These are phyloP conservation scores for Zygoascus tannicola DNA, from an alignment of 805 yeast genomes.

Conservation along the genomic window DNA sequence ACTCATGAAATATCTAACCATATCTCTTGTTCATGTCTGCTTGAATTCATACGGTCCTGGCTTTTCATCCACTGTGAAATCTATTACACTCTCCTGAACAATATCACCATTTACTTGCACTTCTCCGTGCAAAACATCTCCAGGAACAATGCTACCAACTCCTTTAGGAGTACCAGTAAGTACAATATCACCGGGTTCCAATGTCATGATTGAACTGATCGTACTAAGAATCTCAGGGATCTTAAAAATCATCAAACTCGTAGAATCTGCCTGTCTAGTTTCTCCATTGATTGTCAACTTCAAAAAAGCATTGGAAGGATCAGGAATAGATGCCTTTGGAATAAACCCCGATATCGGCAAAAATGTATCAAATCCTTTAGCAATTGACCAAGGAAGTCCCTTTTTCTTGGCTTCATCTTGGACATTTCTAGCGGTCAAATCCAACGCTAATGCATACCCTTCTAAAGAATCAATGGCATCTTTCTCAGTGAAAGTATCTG, in stretches of 20 bases:
- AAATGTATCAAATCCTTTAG: constrained; percentile 95
- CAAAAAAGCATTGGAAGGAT: constrained; percentile 63
- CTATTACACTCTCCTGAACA: constrained; percentile 41
- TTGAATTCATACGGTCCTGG: constrained; percentile 52
- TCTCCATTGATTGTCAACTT: constrained; percentile 62
- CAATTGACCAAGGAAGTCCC: constrained; percentile 95
- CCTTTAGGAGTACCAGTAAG: constrained; percentile 98
- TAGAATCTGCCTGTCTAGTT: constrained; percentile 57
- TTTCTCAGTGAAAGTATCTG: constrained; percentile 43
- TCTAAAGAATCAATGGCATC: constrained; percentile 72
- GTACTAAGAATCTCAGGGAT: constrained; percentile 70
- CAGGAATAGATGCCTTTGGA: constrained; percentile 53
- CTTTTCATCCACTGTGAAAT: constrained; percentile 44
- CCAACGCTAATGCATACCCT: constrained; percentile 86
- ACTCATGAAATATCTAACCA: neutral
- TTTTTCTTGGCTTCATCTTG: constrained; percentile 90
- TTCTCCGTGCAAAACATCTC: constrained; percentile 65
- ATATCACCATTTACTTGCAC: constrained; percentile 47
- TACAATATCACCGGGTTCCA: constrained; percentile 82
- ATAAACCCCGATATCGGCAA: constrained; percentile 75
- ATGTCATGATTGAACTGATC: constrained; percentile 83
- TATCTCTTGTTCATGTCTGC: constrained; percentile 27
- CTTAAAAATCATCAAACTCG: constrained; percentile 80
- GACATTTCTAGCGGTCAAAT: constrained; percentile 91
- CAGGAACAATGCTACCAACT: constrained; percentile 76